A percentile compares a stretch with the other conserved stretches of the same genome.
Evolutionary conservation across 2,329 filamentous ascomycete genomes (phyloP).

Genomic region (Cercospora zeina): DNA sequence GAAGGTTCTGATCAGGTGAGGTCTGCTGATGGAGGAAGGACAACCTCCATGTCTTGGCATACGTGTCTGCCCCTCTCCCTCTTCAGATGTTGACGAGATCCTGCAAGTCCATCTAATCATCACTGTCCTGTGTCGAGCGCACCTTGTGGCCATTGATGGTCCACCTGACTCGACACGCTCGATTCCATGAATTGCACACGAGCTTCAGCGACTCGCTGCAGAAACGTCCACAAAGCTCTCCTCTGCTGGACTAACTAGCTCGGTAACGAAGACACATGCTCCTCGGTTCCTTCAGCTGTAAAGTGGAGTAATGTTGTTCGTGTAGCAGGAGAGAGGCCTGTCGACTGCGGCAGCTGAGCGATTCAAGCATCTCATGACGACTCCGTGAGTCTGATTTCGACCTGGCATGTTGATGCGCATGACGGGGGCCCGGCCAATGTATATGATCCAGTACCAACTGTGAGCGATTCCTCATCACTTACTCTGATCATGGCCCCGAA

Average conservation of each 20-base stretch:
- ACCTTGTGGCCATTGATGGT: not conserved
- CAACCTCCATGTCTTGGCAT: too few relatives aligned
- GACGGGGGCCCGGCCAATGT: not conserved
- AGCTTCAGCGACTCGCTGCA: not conserved
- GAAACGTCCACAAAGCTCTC: not conserved
- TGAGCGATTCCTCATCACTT: not conserved
- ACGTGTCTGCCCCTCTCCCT: too few relatives aligned
- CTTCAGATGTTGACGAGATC: too few relatives aligned
- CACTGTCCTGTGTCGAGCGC: not conserved
- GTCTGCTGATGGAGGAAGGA: too few relatives aligned
- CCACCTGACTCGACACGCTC: not conserved
- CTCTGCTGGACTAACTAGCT: not conserved
- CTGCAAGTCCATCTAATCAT: too few relatives aligned
- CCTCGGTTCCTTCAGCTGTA: not conserved
- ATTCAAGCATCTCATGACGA: not conserved
- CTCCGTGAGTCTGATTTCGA: not conserved
- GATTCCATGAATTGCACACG: not conserved
- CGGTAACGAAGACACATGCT: not conserved
- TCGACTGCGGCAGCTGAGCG: not conserved
- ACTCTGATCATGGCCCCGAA: conserved; percentile 12
- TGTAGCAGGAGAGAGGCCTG: not conserved
- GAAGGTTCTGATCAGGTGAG: too few relatives aligned
- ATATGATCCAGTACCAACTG: not conserved
- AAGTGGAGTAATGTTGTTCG: not conserved
- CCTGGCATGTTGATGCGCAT: not conserved